phyloP scores from a whole-genome alignment of 179 eudicot genomes.

The Drosera spatulata region DNA sequence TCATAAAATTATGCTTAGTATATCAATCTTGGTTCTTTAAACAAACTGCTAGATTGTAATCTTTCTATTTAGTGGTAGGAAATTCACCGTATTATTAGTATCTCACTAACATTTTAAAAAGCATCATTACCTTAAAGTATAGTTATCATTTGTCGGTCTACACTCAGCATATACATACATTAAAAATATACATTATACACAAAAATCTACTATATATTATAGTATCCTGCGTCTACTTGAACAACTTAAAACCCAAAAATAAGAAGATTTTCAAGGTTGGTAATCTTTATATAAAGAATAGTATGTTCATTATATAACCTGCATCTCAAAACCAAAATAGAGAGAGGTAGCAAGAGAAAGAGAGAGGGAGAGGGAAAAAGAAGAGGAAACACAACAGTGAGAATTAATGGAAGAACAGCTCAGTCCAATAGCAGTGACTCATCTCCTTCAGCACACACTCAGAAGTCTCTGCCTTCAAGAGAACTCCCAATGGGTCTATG shows the following conservation, averaged over 20 bases:
- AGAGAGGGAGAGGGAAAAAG: conserved; percentile 2
- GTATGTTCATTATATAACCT: conserved; percentile 16
- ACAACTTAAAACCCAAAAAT: conserved; percentile 5
- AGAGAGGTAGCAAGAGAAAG: conserved; percentile 2
- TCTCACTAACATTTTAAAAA: too few species aligned
- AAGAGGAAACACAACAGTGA: conserved; percentile 2
- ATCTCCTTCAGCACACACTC: conserved; percentile 42
- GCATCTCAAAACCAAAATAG: conserved; percentile 3
- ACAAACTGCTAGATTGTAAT: too few species aligned
- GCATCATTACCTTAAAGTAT: too few species aligned
- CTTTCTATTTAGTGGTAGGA: too few species aligned
- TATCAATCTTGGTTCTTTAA: too few species aligned
- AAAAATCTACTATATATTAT: too few species aligned
- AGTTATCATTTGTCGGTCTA: too few species aligned
- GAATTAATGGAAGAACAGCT: conserved; percentile 70
- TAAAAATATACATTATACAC: too few species aligned
- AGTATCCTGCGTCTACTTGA: too few species aligned
- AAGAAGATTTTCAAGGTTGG: conserved; percentile 28
- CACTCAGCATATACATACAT: too few species aligned
- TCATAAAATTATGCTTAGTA: too few species aligned
- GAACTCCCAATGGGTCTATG: conserved; percentile 40
- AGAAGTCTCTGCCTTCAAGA: conserved; percentile 35
- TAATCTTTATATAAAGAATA: conserved; percentile 28
- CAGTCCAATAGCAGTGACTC: conserved; percentile 69
- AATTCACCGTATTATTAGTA: too few species aligned